These are phyloP conservation scores for Aegilops umbellulata DNA, from an alignment of 176 grass and related monocot species.

Conservation along the genomic window DNA sequence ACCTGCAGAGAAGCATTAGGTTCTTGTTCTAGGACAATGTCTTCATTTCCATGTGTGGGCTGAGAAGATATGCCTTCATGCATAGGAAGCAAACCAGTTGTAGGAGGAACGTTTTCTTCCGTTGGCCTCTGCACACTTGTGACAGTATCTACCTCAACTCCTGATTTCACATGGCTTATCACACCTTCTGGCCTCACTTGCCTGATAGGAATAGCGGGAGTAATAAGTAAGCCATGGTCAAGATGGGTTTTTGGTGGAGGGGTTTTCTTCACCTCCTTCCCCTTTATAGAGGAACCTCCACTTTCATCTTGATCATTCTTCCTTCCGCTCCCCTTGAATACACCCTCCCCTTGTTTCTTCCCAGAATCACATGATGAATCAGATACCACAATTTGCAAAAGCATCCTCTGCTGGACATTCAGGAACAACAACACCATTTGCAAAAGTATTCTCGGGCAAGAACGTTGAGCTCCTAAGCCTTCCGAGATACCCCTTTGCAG, in stretches of 20 bases:
- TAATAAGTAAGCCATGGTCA: background rate
- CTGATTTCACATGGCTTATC: constrained; percentile 1
- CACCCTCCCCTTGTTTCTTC: constrained; percentile 1
- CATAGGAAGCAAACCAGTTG: background rate
- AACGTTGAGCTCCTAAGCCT: constrained; percentile 49
- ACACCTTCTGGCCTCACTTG: constrained; percentile 35
- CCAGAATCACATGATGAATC: background rate
- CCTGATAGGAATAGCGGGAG: constrained; percentile 44
- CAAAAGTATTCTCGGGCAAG: background rate
- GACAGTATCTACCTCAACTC: background rate
- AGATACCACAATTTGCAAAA: background rate
- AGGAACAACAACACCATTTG: background rate
- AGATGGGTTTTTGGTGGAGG: background rate
- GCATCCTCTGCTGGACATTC: background rate
- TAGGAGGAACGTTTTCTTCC: background rate
- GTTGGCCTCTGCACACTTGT: background rate
- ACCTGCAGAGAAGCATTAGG: background rate
- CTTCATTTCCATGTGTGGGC: background rate
- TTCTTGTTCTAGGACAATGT: background rate
- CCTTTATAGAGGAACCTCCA: constrained; percentile 12
- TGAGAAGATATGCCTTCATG: background rate
- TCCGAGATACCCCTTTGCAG: constrained; percentile 31
- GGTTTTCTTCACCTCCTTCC: constrained; percentile 6
- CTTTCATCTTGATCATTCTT: constrained; percentile 25
- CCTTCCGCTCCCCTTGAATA: constrained; percentile 3